Conservation (phyloP, 2,329 filamentous ascomycete genomes). For the Penicillium sp. region DNA sequence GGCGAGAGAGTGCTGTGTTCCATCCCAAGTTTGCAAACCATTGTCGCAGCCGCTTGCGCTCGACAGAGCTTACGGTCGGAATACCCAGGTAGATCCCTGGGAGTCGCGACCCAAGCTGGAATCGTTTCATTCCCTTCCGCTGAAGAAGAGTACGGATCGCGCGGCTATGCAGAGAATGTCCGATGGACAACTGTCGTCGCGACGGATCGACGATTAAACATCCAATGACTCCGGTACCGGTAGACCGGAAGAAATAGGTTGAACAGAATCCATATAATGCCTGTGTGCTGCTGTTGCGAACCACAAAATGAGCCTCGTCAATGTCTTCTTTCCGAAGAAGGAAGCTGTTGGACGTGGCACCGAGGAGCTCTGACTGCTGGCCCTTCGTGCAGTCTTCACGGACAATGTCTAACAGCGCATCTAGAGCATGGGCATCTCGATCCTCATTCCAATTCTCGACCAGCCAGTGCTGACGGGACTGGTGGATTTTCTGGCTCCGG, state of each 20-base stretch:
- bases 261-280: conserved; percentile 90
- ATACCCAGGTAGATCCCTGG: conserved; percentile 87
- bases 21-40: conserved; percentile 93
- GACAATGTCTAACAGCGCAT: conserved; percentile 71
- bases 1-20: conserved; percentile 67
- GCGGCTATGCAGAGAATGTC: conserved; percentile 82
- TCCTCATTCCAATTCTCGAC: conserved; percentile 84
- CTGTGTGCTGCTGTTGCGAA: conserved; percentile 89
- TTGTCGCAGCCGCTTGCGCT: conserved; percentile 61
- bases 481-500: conserved; percentile 82
- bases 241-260: conserved; percentile 76
- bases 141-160: conserved; percentile 75
- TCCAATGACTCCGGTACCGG: conserved; percentile 72
- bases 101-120: conserved; percentile 78
- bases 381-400: conserved; percentile 62
- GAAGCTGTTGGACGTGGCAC: conserved; percentile 73
- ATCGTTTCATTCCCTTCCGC: conserved; percentile 69
- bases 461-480: conserved; percentile 92
- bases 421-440: conserved; percentile 70
- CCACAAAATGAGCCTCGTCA: conserved; percentile 83
- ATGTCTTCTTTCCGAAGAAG: conserved; percentile 69
- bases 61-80: conserved; percentile 64
- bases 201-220: conserved; percentile 86
- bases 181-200: conserved; percentile 85
- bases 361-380: conserved; percentile 67